Base-by-base conservation (phyloP, 805 yeast species). In the Priceomyces carsonii region DNA sequence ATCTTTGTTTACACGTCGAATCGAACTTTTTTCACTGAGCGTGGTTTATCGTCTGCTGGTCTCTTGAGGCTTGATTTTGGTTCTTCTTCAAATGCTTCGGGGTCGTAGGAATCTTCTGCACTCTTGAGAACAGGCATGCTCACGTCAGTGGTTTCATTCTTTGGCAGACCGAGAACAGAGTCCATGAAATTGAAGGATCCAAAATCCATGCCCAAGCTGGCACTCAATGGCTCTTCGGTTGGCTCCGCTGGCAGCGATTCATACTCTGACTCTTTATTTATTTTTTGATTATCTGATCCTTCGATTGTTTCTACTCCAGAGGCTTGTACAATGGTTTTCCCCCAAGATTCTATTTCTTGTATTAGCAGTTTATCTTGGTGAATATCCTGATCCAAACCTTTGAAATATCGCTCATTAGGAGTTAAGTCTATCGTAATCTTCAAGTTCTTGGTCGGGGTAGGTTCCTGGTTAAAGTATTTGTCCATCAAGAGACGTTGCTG, bases 21-120 rank as follows among this genome's bases (percentile, higher is more conserved):
- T 29, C 71, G 47, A 1, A 66, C 71, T 26, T 59, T 47, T 43
- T 66, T 63, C 6, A 44, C 46, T 8, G 40, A 41, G 29, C 39
- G 33, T 23, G 37, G 39, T 12, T 46, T 50, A 3, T 36, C 46
- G 5, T 36, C 39, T 14, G 24, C 34, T 9, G 45, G 33, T 26
- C 63, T 45, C 40, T 59, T 60, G 33, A 60, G 36, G 39, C 50
- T 56, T 10, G 60, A 52, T 33, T 50, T 32, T 20, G 29, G 29
- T 9, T 18, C 26, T 5, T 38, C 39, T 18, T 34, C 41, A 12
- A 40, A 19, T 22, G 40, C 33, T 14, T 37, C 56, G 35, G 53
- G 53, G 13, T 49, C 50, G 25, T 47, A 55, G 20, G 45, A 50
- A 15, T 46, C 50, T n/a, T 44, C 47, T 9, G 26, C 36, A n/a